A percentile compares a stretch with the other conserved stretches of the same genome.
Evolutionary conservation across 139 green algal species (phyloP).

Genomic region (Diplosphaera chodatii): DNA sequence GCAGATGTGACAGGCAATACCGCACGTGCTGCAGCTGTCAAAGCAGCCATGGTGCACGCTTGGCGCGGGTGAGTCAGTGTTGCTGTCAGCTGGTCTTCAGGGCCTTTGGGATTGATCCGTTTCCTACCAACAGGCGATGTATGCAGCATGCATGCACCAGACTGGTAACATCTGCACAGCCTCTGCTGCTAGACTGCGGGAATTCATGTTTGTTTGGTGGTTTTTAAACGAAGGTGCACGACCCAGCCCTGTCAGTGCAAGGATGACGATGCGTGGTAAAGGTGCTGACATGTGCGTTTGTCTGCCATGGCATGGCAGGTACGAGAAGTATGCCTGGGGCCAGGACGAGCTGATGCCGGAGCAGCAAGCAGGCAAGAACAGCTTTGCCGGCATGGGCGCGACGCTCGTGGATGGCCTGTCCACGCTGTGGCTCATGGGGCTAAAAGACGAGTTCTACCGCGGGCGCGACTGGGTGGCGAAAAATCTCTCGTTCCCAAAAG

Average conservation of each 20-base stretch:
- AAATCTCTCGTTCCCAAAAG: slow-evolving; percentile 35
- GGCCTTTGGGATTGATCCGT: no score
- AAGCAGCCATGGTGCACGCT: slow-evolving; percentile 43
- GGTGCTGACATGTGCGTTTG: no score
- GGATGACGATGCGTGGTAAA: no score
- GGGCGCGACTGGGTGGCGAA: slow-evolving; percentile 42
- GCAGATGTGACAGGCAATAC: no score
- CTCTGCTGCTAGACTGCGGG: no score
- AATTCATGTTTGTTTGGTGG: no score
- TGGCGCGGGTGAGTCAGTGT: slow-evolving; percentile 43
- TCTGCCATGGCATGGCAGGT: neutral
- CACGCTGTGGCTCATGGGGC: slow-evolving; percentile 68
- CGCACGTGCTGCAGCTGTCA: slow-evolving; percentile 6
- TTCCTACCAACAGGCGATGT: no score
- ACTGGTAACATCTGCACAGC: no score
- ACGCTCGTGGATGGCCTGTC: slow-evolving; percentile 60
- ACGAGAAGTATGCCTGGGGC: slow-evolving; percentile 45
- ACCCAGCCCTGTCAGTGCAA: no score
- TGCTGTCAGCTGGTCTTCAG: no score
- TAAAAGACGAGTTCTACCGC: slow-evolving; percentile 42
- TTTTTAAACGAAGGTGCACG: no score
- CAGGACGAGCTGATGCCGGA: slow-evolving; percentile 54
- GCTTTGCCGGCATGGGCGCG: slow-evolving; percentile 53
- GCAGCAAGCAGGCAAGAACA: slow-evolving; percentile 17
- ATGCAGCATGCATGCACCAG: no score